Conservation (phyloP, 164 flowering plant species). For the Vitis amurensis region DNA sequence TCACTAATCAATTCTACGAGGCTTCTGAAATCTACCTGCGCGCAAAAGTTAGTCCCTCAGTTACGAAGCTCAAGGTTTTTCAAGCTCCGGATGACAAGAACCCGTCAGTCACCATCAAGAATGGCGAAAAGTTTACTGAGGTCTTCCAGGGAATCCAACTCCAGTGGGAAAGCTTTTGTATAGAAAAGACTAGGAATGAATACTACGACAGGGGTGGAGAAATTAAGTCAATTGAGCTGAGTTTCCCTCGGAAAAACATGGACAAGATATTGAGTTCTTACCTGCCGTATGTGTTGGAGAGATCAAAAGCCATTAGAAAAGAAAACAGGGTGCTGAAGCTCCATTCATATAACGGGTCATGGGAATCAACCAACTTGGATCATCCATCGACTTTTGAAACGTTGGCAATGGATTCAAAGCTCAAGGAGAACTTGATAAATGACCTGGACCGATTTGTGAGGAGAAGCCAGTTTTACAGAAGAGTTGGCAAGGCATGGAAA, state of each 20-base stretch:
- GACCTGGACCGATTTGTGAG: conserved; percentile 37
- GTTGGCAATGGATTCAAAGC: conserved; percentile 32
- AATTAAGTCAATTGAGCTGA: conserved; percentile 3
- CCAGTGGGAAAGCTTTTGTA: conserved; percentile 7
- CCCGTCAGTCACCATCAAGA: background rate
- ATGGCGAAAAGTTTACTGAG: conserved; percentile 7
- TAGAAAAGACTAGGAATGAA: background rate
- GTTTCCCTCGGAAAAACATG: conserved; percentile 9
- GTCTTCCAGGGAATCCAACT: conserved; percentile 7
- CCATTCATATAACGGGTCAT: background rate
- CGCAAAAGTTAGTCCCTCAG: background rate
- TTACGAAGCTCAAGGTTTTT: background rate
- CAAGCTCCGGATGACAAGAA: conserved; percentile 4
- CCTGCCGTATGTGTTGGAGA: conserved; percentile 11
- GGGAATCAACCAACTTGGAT: conserved; percentile 11
- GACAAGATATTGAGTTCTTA: conserved; percentile 10
- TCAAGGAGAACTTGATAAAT: conserved; percentile 24
- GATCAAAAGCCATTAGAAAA: conserved; percentile 6
- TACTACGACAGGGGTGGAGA: background rate
- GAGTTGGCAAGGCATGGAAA: conserved; percentile 29
- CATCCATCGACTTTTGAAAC: conserved; percentile 37
- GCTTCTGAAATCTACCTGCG: conserved; percentile 13
- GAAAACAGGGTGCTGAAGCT: conserved; percentile 15
- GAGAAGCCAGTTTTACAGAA: conserved; percentile 20
- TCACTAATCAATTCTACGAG: conserved; percentile 9